Evolutionary conservation across 192 early-diverging fungal species (phyloP), one percentile per base, ranked within the genome.

Genomic region (Phycomyces blakesleeanus): DNA sequence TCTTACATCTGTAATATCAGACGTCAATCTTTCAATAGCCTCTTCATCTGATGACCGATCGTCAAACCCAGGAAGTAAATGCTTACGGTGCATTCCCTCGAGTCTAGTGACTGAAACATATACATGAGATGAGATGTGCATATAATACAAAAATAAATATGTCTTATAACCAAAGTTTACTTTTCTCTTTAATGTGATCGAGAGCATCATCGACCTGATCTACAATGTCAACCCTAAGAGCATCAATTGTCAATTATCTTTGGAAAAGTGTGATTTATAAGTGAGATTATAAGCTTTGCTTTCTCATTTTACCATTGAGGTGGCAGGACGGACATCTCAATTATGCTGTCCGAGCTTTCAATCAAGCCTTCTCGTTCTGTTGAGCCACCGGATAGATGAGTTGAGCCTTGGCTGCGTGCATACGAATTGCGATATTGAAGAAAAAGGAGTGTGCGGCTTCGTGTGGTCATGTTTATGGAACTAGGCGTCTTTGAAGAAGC

Each of bases 391-490:
- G 51, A 37, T 4, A 62, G 34, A 26, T 61, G 53, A 39, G 63
- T 59, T 29, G 72, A 61, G 22, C 51, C 64, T 37, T 75, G 74
- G 68, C 90, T 80, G 42, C 90, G 63, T 21, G 80, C 83, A 69
- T 92, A 93, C 10, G 93, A 88, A 66, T 95, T 94, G 57, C 96
- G 84, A 78, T 91, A 96, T 78, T 98, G 92, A 52, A 95, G 73
- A 75, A 96, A 98, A 16, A 98, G 79, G 49, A 94, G 81, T 29
- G 93, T 96, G 68, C 94, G 88, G 69, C 84, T 90, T 59, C 96
- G 84, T 12, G 94, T 92, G 5, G 96, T 91, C 89, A 91, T 91
- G 1, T 25, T 22, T 18, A 24, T 1, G 9, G 29, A 34, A 34
- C 29, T 34, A 7, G 29, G 29, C 7, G 29, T 34, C 29, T 34